phyloP scores from a whole-genome alignment of 1,284 basidiomycete genomes.

The Inonotus hispidus region DNA sequence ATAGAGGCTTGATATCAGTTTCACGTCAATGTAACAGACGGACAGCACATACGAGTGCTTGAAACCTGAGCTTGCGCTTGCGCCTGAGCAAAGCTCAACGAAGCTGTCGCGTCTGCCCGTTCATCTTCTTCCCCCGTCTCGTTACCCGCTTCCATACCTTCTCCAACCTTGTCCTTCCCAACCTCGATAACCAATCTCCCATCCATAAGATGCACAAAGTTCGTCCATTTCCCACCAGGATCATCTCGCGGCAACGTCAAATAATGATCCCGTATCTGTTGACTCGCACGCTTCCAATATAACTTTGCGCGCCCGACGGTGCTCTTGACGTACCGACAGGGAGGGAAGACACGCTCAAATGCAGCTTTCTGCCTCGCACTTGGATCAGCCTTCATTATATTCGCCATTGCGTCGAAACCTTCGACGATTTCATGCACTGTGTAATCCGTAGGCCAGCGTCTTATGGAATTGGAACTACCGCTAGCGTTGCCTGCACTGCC shows the following conservation, averaged over 20 bases:
- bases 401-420: slow-evolving; percentile 12
- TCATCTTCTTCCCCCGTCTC: slow-evolving; percentile 10
- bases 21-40: background rate
- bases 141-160: background rate
- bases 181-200: slow-evolving; percentile 16
- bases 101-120: background rate
- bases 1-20: background rate
- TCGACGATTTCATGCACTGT: slow-evolving; percentile 15
- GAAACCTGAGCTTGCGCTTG: background rate
- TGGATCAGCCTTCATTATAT: slow-evolving; percentile 9
- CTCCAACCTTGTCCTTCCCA: slow-evolving; percentile 1
- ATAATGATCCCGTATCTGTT: slow-evolving; percentile 13
- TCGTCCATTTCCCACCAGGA: slow-evolving; percentile 9
- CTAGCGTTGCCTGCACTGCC: background rate
- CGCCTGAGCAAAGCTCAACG: background rate
- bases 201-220: slow-evolving; percentile 19
- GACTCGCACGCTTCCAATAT: slow-evolving; percentile 18
- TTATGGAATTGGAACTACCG: background rate
- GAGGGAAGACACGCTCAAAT: slow-evolving; percentile 16
- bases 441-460: slow-evolving; percentile 19
- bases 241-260: slow-evolving; percentile 11
- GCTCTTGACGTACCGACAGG: slow-evolving; percentile 18
- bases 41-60: slow-evolving; percentile 1
- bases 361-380: slow-evolving; percentile 13
- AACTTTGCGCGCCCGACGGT: slow-evolving; percentile 18